phyloP scores from a whole-genome alignment of 2,329 filamentous ascomycete genomes.

The Sporothrix protearum region DNA sequence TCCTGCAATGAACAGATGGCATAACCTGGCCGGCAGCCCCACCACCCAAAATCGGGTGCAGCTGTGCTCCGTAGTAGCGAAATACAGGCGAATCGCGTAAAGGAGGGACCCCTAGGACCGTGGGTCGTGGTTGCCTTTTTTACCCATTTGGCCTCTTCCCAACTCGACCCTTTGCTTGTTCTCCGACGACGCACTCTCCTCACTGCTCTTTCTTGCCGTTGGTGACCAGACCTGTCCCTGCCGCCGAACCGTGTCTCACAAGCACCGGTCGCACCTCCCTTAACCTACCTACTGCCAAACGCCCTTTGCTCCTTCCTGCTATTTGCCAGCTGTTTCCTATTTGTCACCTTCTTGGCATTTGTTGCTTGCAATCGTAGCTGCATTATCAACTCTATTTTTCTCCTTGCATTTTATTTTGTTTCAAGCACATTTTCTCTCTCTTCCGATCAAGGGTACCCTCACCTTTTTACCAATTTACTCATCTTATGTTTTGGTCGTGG shows the following conservation, averaged over 20 bases:
- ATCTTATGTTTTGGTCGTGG: background rate
- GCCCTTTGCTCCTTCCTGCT: conserved; percentile 1
- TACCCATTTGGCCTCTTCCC: background rate
- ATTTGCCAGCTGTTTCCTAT: background rate
- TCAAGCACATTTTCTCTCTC: background rate
- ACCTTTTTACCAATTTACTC: background rate
- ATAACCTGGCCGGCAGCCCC: background rate
- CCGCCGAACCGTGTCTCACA: background rate
- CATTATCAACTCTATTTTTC: background rate
- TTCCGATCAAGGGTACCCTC: background rate
- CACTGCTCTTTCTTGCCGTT: background rate
- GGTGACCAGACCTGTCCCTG: background rate
- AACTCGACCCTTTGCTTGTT: background rate
- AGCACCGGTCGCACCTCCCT: background rate
- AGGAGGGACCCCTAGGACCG: background rate
- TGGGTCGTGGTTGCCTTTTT: background rate
- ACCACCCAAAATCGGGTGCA: background rate
- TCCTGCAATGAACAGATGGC: conserved; percentile 4
- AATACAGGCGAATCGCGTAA: background rate
- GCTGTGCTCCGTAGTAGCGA: background rate
- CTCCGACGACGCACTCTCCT: background rate
- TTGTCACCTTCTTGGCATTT: background rate
- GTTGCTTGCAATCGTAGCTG: background rate
- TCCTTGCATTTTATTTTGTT: background rate
- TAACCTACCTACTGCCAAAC: background rate